Conservation (phyloP, 2,329 filamentous ascomycete species). For the Penicillium sp. region DNA sequence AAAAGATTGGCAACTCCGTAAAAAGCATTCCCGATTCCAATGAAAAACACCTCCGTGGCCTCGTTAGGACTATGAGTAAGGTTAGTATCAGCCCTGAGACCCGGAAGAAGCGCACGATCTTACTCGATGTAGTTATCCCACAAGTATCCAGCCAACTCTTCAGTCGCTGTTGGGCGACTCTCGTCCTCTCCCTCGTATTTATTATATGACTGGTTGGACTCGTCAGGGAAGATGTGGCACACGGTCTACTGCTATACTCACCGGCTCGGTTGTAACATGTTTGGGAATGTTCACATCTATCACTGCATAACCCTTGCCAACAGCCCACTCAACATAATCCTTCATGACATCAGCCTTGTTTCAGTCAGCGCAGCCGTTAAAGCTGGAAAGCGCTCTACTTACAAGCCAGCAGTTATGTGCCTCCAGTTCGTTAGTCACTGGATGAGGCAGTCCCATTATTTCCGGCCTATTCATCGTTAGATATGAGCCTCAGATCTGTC, state of each 20-base stretch:
- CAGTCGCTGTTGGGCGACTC: conserved; percentile 61
- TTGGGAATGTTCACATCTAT: conserved; percentile 92
- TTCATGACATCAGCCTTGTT: conserved; percentile 77
- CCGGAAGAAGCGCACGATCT: conserved; percentile 23
- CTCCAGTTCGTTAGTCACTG: conserved; percentile 74
- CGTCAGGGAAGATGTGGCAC: conserved; percentile 27
- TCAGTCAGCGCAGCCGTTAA: conserved; percentile 31
- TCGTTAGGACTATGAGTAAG: conserved; percentile 59
- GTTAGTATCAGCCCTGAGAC: background rate
- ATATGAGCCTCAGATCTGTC: conserved; percentile 5
- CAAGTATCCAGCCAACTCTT: conserved; percentile 80
- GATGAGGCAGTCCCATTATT: conserved; percentile 69
- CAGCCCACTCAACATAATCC: conserved; percentile 83
- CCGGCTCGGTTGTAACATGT: conserved; percentile 69
- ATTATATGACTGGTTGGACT: conserved; percentile 32
- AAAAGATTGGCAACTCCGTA: conserved; percentile 81
- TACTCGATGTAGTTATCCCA: conserved; percentile 97
- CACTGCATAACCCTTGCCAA: conserved; percentile 76
- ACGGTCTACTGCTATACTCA: conserved; percentile 39
- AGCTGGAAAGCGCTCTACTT: conserved; percentile 47
- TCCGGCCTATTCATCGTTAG: conserved; percentile 62
- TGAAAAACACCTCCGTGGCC: conserved; percentile 75
- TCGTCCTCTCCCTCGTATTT: conserved; percentile 53
- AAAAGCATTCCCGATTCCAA: conserved; percentile 91
- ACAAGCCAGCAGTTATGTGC: conserved; percentile 89